Base-by-base conservation (phyloP, 768 basidiomycete genomes). In the Piloderma croceum region DNA sequence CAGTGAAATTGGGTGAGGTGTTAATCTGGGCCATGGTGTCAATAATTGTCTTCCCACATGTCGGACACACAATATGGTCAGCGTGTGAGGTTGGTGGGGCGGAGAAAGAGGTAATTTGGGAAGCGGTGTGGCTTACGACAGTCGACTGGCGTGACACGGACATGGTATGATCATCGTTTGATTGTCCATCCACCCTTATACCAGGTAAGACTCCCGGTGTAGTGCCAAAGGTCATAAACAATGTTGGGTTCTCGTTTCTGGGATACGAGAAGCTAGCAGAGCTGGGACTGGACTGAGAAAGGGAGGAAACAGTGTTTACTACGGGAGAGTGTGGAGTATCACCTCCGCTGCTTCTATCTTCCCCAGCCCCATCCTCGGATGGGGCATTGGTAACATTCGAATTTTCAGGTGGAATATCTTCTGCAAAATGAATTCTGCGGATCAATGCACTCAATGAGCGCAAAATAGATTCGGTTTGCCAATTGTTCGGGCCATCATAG, bases 401-500 rank as follows among this genome's bases (percentile, higher is more conserved):
- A 36, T 74, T 63, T 13, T 64, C 53, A 15, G 57, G 52, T 9
- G 74, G 53, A 2, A 59, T 50, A 6, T 72, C 70, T 47, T 80
- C 81, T 11, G 80, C 79, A 21, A 64, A 61, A 52, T 70, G 68
- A 71, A 79, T 74, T 49, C 79, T 65, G 27, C 67, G 62, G 3
- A 72, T 73, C 37, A 81, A 61, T 22, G 63, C 66, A 20, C 63
- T 59, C 47, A 81, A 64, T 10, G 71, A 72, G 42, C 71, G 70
- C 24, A 75, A 58, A 50, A 81, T 76, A 46, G 67, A 64, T 39
- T 79, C 75, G 17, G 74, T 79, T 49, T 78, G 73, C 73, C 70
- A 75, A 59, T 77, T 70, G 38, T 62, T 44, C 5, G 75, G 75
- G 1, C 79, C 80, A 46, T 71, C 62, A 56, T 77, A 79, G 36